Evolutionary conservation across 2,329 filamentous ascomycete species (phyloP).

Genomic region (Paecilomyces variotii): DNA sequence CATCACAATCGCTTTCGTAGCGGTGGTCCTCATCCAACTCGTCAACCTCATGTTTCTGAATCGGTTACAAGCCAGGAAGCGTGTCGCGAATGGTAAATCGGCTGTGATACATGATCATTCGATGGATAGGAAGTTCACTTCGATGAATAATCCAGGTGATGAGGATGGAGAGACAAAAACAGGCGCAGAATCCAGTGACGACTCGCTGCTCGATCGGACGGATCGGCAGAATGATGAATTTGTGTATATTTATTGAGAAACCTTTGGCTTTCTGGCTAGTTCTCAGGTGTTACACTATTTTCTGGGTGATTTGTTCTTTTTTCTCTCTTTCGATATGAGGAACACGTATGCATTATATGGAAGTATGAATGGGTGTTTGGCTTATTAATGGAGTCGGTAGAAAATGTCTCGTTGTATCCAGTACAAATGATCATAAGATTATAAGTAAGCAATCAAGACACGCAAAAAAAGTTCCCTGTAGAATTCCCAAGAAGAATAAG

Average conservation of each 20-base stretch:
- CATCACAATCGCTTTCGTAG: slow-evolving; percentile 43
- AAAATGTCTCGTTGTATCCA: background rate
- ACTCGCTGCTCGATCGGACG: slow-evolving; percentile 53
- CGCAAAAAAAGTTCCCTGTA: background rate
- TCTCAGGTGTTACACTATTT: background rate
- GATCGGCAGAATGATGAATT: slow-evolving; percentile 63
- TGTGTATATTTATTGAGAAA: slow-evolving; percentile 49
- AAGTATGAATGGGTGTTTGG: background rate
- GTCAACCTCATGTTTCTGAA: slow-evolving; percentile 47
- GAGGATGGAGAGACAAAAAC: slow-evolving; percentile 12
- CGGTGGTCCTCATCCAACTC: slow-evolving; percentile 46
- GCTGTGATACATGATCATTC: slow-evolving; percentile 52
- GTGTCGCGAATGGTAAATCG: slow-evolving; percentile 53
- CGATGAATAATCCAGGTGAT: slow-evolving; percentile 12
- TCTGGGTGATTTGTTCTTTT: background rate
- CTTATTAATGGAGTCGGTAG: background rate
- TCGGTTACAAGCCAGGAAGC: slow-evolving; percentile 45
- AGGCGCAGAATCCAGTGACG: slow-evolving; percentile 34
- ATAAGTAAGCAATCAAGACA: background rate
- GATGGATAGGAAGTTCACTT: slow-evolving; percentile 48
- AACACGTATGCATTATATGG: background rate
- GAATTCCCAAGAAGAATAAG: background rate
- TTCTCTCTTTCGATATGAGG: background rate
- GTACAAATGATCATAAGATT: background rate
- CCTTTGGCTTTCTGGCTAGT: background rate